Conservation (phyloP, 2,329 filamentous ascomycete genomes). For the Aspergillus hiratsukae region DNA sequence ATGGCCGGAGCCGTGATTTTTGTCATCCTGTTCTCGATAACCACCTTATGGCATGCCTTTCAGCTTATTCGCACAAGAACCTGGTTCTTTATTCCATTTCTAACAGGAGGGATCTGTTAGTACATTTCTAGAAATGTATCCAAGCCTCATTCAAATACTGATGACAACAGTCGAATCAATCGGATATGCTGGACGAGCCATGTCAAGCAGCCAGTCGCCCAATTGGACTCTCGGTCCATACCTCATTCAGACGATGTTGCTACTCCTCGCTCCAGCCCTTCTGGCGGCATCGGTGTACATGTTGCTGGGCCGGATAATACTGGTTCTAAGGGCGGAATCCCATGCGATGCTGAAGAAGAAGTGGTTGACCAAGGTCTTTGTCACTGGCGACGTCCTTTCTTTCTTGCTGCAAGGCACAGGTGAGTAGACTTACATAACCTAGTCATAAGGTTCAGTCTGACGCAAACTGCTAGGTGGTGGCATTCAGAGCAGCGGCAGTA, state of each 20-base stretch:
- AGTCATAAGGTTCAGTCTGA: not conserved
- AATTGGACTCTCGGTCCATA: slow-evolving; percentile 20
- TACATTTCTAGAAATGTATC: not conserved
- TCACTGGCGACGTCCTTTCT: slow-evolving; percentile 29
- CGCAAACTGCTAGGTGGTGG: slow-evolving; percentile 10
- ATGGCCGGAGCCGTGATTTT: too few relatives aligned
- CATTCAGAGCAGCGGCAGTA: slow-evolving; percentile 8
- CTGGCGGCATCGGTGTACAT: slow-evolving; percentile 40
- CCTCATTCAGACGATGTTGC: slow-evolving; percentile 31
- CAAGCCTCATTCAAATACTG: too few relatives aligned
- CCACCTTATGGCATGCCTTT: slow-evolving; percentile 10
- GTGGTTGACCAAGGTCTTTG: slow-evolving; percentile 39
- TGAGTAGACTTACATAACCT: not conserved
- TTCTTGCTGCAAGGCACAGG: slow-evolving; percentile 30
- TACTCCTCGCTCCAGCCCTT: slow-evolving; percentile 38
- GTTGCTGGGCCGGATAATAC: slow-evolving; percentile 36
- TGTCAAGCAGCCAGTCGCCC: slow-evolving; percentile 3
- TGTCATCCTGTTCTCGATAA: not conserved
- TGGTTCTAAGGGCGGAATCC: slow-evolving; percentile 28
- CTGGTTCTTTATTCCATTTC: slow-evolving; percentile 35
- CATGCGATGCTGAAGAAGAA: slow-evolving; percentile 27
- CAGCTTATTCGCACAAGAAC: slow-evolving; percentile 14
- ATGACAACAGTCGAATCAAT: slow-evolving; percentile 42
- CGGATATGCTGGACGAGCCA: slow-evolving; percentile 25
- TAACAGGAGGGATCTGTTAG: slow-evolving; percentile 30